Evolutionary conservation across 2,329 filamentous ascomycete genomes (phyloP).

Genomic region (Camptophora hylomeconis): DNA sequence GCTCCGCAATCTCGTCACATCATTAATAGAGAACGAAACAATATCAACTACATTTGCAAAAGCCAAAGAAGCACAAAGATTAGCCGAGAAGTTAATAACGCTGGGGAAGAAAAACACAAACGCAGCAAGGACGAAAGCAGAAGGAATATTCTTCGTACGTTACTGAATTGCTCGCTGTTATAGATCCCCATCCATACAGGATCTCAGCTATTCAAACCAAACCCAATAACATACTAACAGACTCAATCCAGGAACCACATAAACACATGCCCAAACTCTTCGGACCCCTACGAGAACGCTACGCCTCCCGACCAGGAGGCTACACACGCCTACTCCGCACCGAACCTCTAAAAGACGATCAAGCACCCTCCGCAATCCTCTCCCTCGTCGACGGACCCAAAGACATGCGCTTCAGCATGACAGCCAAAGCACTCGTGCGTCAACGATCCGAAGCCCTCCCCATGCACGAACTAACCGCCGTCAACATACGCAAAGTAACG

Average conservation of each 20-base stretch:
- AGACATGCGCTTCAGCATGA: slow-evolving; percentile 91
- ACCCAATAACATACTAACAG: not conserved
- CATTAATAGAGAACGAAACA: slow-evolving; percentile 82
- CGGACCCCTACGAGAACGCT: slow-evolving; percentile 66
- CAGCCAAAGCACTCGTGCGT: slow-evolving; percentile 67
- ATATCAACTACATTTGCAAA: slow-evolving; percentile 94
- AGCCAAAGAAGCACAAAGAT: slow-evolving; percentile 87
- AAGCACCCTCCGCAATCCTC: slow-evolving; percentile 79
- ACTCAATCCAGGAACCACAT: slow-evolving; percentile 27
- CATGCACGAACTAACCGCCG: slow-evolving; percentile 57
- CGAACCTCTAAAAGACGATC: slow-evolving; percentile 76
- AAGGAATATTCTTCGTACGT: slow-evolving; percentile 74
- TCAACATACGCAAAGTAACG: slow-evolving; percentile 76
- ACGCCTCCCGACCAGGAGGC: slow-evolving; percentile 66
- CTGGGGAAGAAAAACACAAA: slow-evolving; percentile 87
- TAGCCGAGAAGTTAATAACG: slow-evolving; percentile 91
- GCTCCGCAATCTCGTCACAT: slow-evolving; percentile 89
- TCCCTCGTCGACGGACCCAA: slow-evolving; percentile 89
- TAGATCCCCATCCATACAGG: too few relatives aligned
- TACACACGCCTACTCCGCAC: slow-evolving; percentile 92
- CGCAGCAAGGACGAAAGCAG: slow-evolving; percentile 60
- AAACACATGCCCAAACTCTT: slow-evolving; percentile 67
- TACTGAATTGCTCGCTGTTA: not conserved
- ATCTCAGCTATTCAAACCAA: not conserved
- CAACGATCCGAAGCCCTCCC: slow-evolving; percentile 37